Conservation (phyloP, 208 protist species). For the Crithidia bombi region DNA sequence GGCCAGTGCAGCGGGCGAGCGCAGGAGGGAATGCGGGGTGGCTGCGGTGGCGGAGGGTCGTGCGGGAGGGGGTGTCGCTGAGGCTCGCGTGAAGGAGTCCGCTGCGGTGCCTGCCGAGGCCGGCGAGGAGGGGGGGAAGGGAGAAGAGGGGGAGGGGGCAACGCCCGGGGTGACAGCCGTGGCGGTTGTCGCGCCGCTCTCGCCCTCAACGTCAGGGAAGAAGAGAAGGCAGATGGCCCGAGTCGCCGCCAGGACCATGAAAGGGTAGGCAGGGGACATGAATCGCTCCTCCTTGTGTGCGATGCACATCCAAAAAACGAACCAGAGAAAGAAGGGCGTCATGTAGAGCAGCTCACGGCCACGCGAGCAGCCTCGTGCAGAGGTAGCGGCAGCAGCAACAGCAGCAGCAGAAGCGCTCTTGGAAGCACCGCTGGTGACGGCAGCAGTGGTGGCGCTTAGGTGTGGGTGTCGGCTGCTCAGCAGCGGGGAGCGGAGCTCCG, state of each 20-base stretch:
- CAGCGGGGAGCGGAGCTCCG: slow-evolving; percentile 8
- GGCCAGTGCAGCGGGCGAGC: neutral
- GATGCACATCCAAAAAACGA: slow-evolving; percentile 84
- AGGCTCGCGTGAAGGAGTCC: too few species aligned
- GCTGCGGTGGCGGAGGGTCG: neutral
- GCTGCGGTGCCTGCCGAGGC: neutral
- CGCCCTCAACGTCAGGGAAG: slow-evolving; percentile 19
- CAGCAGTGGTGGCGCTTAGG: neutral
- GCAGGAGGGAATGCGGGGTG: neutral
- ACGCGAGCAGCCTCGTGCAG: slow-evolving; percentile 24
- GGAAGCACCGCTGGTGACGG: neutral
- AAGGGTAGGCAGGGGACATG: slow-evolving; percentile 93
- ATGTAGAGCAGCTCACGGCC: slow-evolving; percentile 62
- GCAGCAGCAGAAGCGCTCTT: neutral
- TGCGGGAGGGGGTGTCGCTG: neutral
- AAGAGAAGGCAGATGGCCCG: slow-evolving; percentile 45
- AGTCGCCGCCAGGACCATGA: slow-evolving; percentile 83
- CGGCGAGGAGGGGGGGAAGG: neutral
- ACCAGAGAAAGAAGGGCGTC: slow-evolving; percentile 88
- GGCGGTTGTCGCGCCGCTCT: neutral
- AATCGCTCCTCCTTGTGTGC: slow-evolving; percentile 97
- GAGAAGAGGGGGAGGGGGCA: neutral
- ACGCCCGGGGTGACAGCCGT: neutral
- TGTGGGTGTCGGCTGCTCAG: neutral
- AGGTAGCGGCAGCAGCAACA: neutral